Conservation (phyloP, 192 early-diverging fungal genomes). For the Pilobolus umbonatus region DNA sequence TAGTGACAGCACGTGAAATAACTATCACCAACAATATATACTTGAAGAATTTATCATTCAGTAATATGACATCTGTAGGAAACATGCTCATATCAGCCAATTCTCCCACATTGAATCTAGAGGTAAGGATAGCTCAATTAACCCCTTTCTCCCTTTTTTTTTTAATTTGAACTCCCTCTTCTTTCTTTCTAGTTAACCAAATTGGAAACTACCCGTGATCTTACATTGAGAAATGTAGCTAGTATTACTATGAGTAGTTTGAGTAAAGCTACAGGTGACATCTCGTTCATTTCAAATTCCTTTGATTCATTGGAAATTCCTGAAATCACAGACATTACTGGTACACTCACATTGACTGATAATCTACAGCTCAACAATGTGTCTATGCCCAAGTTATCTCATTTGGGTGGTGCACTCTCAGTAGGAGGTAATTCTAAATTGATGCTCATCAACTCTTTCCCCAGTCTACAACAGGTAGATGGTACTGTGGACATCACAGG, state of each 20-base stretch:
- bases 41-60: constrained; percentile 20
- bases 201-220: too few relatives aligned
- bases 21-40: constrained; percentile 27
- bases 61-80: constrained; percentile 15
- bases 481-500: constrained; percentile 57
- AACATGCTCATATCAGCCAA: constrained; percentile 18
- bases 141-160: neutral
- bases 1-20: constrained; percentile 1
- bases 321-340: constrained; percentile 38
- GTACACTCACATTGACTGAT: constrained; percentile 53
- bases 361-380: constrained; percentile 52
- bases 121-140: constrained; percentile 4
- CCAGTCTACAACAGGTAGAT: constrained; percentile 48
- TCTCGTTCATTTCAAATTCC: constrained; percentile 56
- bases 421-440: constrained; percentile 62
- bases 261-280: constrained; percentile 43
- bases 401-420: constrained; percentile 59
- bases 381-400: constrained; percentile 47
- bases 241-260: constrained; percentile 43
- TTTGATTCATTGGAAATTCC: constrained; percentile 49
- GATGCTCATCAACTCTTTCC: constrained; percentile 48
- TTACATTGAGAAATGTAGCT: too few relatives aligned
- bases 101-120: constrained; percentile 13
- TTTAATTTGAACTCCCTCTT: too few relatives aligned
- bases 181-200: constrained; percentile 40